Percentiles rank a stretch among this genome's conserved stretches.
These are phyloP conservation scores for Moniliella sp. DNA, from an alignment of 1,284 basidiomycete genomes.

Conservation along the genomic window DNA sequence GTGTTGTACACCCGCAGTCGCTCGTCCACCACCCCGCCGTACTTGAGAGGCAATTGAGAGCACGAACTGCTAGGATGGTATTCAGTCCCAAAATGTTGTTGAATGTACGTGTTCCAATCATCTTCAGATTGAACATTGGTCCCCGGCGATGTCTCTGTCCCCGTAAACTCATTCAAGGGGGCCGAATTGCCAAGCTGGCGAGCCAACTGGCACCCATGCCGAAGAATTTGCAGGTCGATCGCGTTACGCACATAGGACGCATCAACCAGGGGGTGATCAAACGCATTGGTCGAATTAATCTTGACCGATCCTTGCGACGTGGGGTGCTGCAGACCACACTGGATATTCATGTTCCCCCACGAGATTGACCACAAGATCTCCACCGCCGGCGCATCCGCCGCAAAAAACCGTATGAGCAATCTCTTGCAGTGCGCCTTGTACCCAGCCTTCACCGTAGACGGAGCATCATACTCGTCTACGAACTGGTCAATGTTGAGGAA, in stretches of 20 bases:
- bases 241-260: slow-evolving; percentile 15
- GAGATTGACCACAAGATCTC: slow-evolving; percentile 19
- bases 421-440: slow-evolving; percentile 45
- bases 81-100: slow-evolving; percentile 21
- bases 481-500: slow-evolving; percentile 27
- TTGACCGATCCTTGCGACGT: slow-evolving; percentile 19
- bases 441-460: slow-evolving; percentile 42
- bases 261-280: slow-evolving; percentile 15
- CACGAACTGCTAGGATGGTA: slow-evolving; percentile 43
- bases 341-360: slow-evolving; percentile 10
- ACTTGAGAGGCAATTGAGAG: slow-evolving; percentile 44
- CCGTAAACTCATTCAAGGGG: slow-evolving; percentile 6
- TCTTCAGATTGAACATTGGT: slow-evolving; percentile 5
- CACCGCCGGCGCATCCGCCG: slow-evolving; percentile 7
- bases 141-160: slow-evolving; percentile 7
- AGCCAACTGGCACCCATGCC: slow-evolving; percentile 12
- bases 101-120: slow-evolving; percentile 15
- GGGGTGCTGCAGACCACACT: slow-evolving; percentile 20
- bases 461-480: slow-evolving; percentile 38
- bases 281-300: slow-evolving; percentile 10
- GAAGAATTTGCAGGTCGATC: slow-evolving; percentile 13
- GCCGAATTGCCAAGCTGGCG: slow-evolving; percentile 9
- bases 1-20: slow-evolving; percentile 46
- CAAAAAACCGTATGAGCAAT: slow-evolving; percentile 30
- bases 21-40: slow-evolving; percentile 50